Base-by-base conservation (phyloP, 225 moss, liverwort and hornwort genomes). In the Ulota crispa region DNA sequence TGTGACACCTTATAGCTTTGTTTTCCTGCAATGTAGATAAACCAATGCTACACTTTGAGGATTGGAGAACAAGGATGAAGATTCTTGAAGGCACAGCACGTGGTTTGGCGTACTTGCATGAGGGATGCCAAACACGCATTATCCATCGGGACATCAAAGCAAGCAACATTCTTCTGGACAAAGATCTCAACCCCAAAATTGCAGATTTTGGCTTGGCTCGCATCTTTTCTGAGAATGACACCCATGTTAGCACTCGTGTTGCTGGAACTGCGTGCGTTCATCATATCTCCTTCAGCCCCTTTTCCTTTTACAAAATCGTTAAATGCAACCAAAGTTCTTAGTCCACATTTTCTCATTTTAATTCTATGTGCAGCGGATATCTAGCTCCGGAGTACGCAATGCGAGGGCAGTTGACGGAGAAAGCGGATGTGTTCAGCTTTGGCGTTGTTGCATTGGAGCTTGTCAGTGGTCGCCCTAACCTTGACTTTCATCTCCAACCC, bases 381-480 rank as follows among this genome's bases (percentile, higher is more conserved):
- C 65, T 93, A 23, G 87, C 92, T 68, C 92, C 93, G 13, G 93
- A 93, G 76, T 93, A 93, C 71, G 93, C 93, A 42, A 85, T 91
- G 82, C 93, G 91, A 45, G 91, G 88, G 14, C 93, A 93, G 80
- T 70, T 93, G 81, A 91, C 93, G 43, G 93, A 92, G 80, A 93
- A 93, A 87, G 92, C 90, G 28, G 93, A 93, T 72, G 93, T 92
- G 19, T 92, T 92, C 80, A 90, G 92, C 81, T 93, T 80, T 34
- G 92, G 93, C 36, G 87, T 92, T 60, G 93, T 93, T 60, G 85
- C 87, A n/a, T 67, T 93, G 80, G 92, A 93, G 83, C 90, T 93
- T 19, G 78, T 90, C 42, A 92, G 92, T 67, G 92, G 93, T 63
- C 84, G 93, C 60, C 85, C 85, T 0, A 92, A 90, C 78, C 86